Conservation (phyloP, 106 monocot species). For the Agapanthus africanus region DNA sequence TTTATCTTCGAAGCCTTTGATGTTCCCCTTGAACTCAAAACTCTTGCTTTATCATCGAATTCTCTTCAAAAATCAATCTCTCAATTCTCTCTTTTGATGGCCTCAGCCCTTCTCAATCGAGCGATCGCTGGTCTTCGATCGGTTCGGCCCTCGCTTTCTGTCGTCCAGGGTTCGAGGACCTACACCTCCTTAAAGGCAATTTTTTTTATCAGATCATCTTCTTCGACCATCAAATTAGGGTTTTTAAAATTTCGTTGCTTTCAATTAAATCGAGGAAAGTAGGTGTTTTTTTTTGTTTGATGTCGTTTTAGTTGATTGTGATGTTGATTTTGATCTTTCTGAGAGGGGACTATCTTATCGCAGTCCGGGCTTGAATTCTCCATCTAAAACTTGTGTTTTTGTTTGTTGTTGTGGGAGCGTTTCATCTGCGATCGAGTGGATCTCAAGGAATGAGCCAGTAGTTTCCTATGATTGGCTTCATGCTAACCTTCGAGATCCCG, state of each 20-base stretch:
- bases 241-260: background rate
- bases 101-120: conserved; percentile 1
- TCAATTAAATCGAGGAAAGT: too few species aligned
- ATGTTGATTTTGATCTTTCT: background rate
- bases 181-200: background rate
- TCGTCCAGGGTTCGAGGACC: background rate
- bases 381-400: conserved; percentile 2
- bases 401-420: conserved; percentile 11
- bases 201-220: background rate
- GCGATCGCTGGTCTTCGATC: conserved; percentile 4
- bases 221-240: background rate
- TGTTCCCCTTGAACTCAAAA: background rate
- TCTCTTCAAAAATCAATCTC: background rate
- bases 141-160: background rate
- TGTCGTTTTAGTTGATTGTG: background rate
- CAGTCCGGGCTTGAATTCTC: conserved; percentile 9
- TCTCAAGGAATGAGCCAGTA: conserved; percentile 33
- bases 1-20: background rate
- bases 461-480: conserved; percentile 67
- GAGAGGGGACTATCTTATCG: conserved; percentile 6
- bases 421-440: conserved; percentile 21
- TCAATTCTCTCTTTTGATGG: background rate
- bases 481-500: conserved; percentile 43
- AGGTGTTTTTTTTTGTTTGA: background rate
- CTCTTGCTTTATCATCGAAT: background rate